Evolutionary conservation across 2,329 filamentous ascomycete species (phyloP), one percentile per base, ranked within the genome.

Genomic region (Pseudopithomyces maydicus): DNA sequence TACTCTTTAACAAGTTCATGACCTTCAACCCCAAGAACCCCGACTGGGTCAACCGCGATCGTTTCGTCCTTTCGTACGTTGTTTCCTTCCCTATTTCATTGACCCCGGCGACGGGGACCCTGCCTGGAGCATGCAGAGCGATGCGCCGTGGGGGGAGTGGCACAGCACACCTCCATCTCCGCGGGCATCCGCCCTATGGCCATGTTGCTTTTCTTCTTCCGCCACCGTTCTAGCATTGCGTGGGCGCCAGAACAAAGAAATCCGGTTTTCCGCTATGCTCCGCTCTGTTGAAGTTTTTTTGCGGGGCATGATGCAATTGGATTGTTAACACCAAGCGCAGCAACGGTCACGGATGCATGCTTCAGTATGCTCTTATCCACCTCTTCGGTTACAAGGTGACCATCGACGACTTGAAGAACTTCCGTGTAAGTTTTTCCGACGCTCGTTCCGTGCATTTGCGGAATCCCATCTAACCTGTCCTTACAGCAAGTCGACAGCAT

Each of bases 11-110:
- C 88, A 96, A 95, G 81, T 96, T 97, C 86, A 92, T 99, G 92
- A 96, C 83, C 79, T 99, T 97, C 87, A 99, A 98, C 89, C 95
- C 95, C 74, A 96, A 97, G 89, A 97, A 97, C 87, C 91, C 95
- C 71, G 85, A 92, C 66, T 99, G 93, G 93, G 75, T 95, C 73
- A 98, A 98, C 88, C 90, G 95, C 76, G 95, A 99, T 82, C 90
- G 95, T 79, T 99, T 99, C 77, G 92, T 99, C 62, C 92, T 99
- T 78, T 99, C 95, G 93, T 97, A 87, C 86, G 93, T 90, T 35
- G 8, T 29, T 29, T 42, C 33, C 36, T 29, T 42, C 33, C 36
- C 47, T 44, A n/a, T 48, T 42, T 12, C 23, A n/a, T 56, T 23
- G 36, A 51, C 19, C 32, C 38, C 26, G 20, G 46, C 10, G 22